phyloP scores from a whole-genome alignment of 352 stramenopile species.

The Plasmopara halstedii region DNA sequence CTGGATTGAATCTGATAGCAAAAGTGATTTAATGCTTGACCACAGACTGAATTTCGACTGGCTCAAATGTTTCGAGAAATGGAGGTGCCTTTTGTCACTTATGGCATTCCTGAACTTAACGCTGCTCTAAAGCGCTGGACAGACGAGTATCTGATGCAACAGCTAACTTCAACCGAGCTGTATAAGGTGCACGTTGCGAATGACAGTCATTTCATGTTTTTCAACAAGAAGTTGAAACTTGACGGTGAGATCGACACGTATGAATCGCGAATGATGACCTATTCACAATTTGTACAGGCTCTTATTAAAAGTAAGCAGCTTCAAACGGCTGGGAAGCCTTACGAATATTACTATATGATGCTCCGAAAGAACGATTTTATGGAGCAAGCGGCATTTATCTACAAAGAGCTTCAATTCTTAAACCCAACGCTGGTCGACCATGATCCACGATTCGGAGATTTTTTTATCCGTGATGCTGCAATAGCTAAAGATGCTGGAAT shows the following conservation, averaged over 20 bases:
- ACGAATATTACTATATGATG: conserved; percentile 56
- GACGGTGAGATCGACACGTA: conserved; percentile 34
- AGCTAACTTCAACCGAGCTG: conserved; percentile 25
- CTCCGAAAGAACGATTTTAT: conserved; percentile 43
- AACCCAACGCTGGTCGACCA: conserved; percentile 76
- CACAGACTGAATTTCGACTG: conserved; percentile 72
- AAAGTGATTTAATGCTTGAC: conserved; percentile 2
- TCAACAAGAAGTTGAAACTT: conserved; percentile 35
- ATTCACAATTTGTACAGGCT: conserved; percentile 41
- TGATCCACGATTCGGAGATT: conserved; percentile 31
- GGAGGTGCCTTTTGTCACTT: conserved; percentile 92
- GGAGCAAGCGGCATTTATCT: conserved; percentile 38
- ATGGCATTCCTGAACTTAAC: conserved; percentile 84
- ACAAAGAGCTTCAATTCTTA: conserved; percentile 89
- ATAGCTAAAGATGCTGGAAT: conserved; percentile 35
- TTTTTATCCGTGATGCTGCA: conserved; percentile 41
- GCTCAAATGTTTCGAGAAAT: conserved; percentile 84
- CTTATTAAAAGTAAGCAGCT: conserved; percentile 19
- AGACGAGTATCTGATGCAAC: conserved; percentile 55
- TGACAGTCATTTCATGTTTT: conserved; percentile 95
- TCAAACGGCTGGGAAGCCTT: conserved; percentile 4
- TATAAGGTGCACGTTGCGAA: conserved; percentile 74
- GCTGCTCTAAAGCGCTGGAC: conserved; percentile 76
- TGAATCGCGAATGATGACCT: conserved; percentile 47
- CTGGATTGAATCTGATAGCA: neutral